Base-by-base conservation (phyloP, 164 flowering plant genomes). In the Santalum album region DNA sequence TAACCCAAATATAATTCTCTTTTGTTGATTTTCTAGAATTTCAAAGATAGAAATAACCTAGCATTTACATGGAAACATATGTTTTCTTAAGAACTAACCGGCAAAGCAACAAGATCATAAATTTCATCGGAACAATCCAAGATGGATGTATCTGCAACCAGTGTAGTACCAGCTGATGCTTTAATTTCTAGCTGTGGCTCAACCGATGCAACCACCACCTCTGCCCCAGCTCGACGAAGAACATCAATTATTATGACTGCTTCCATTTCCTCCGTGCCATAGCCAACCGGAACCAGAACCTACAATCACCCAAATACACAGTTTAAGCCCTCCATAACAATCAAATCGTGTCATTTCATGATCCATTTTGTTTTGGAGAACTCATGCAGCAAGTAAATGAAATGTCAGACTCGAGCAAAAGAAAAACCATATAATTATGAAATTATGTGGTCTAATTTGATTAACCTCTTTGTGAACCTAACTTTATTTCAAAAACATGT, bases 251-350 rank as follows among this genome's bases (percentile, higher is more conserved):
- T 14, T 39, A 83, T 74, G 7, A 86, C 92, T 46, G 92, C 95
- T 67, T 91, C 96, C 81, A 88, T 86, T 75, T 86, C 96, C 58
- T 91, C 95, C 0, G 92, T 81, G 19, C 96, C 98, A 57, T 61
- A 70, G 17, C 92, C 96, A 63, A 91, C 75, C 22, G 98, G 96
- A 39, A 91, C 78, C 65, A 91, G 60, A 55, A 91, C 95, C 98
- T 86, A 63, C 38, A 16, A 10, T 26, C 27, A 23, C 26, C 27
- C 20, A 32, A 35, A 34, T 47, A 52, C 45, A 64, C n/a, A 19
- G 53, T 21, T 54, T 7, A 34, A 25, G 22, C 19, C 29, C 16
- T 21, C 2, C 19, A 22, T 39, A 32, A n/a, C 6, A 29, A 29
- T n/a, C n/a, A n/a, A n/a, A n/a, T n/a, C n/a, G n/a, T n/a, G n/a